Base-by-base conservation (phyloP, 129 eudicot species). In the Helichrysum umbraculigerum region DNA sequence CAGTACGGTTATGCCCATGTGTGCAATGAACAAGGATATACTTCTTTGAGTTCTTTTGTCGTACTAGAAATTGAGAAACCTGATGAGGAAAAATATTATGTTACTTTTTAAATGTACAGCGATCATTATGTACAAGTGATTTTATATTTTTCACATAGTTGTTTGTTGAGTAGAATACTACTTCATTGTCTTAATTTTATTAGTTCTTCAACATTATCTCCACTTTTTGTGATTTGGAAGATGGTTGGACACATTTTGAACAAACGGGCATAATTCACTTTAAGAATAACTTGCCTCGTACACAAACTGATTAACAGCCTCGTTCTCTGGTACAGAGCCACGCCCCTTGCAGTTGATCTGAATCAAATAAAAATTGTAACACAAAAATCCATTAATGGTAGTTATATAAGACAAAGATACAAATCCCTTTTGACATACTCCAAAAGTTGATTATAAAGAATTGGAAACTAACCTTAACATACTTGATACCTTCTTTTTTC, bases 1-100 rank as follows among this genome's bases (percentile, higher is more conserved):
- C 99, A 16, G 97, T 95, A 21, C 99, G 97, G 77, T 95, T 95
- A 79, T 95, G 99, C 88, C 99, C 99, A 70, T 95, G 99, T 0
- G 97, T 95, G 81, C 99, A 95, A 73, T 95, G 99, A 65, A 95
- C 96, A 78, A 95, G 88, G 68, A 89, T 85, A 82, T 85, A 83
- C 85, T 86, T 95, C 84, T 91, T 95, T 19, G 89, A 52, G 76
- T 91, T 88, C 80, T 87, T 89, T 60, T 95, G 97, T 30, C 93
- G 84, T 42, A 81, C 81, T 71, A 95, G 64, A 85, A 84, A 95
- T 77, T 91, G 96, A 65, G 86, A 78, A 59, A 95, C 99, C 99
- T 90, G 85, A 67, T 35, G 62, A 72, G 2, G 14, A 47, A 76
- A 16, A 71, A 74, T 70, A 29, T 68, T 50, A 68, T 75, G 64